Base-by-base conservation (phyloP, 2,329 filamentous ascomycete genomes). In the Cytospora piceicola region DNA sequence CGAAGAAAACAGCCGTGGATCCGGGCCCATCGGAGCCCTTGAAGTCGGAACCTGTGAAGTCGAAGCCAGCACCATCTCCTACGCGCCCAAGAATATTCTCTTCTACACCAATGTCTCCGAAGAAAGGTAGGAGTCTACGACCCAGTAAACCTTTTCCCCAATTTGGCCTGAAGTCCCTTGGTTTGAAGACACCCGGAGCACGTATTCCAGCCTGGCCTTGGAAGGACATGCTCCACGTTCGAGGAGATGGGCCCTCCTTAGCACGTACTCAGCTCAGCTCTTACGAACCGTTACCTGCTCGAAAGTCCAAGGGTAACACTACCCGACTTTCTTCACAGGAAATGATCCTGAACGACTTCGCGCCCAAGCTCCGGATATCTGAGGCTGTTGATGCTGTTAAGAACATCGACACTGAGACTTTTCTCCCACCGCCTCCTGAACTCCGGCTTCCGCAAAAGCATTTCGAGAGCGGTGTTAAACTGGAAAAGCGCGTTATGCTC, bases 171-270 rank as follows among this genome's bases (percentile, higher is more conserved):
- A 82, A 77, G 63, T 78, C 79, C 5, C 71, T 75, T 3, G 80
- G 78, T 0, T 72, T 86, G 5, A 92, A 86, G 71, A 81, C 90
- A n/a, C 86, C 88, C 0, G 91, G 90, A 2, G 82, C 88, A 11
- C 79, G 81, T 68, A 82, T 91, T 62, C 85, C 91, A 4, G 81
- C 86, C n/a, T 95, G 91, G 89, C 92, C 92, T 46, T 83, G 85
- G 58, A 82, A 83, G 68, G 89, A 81, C 8, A 87, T 86, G 73
- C 77, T 82, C 0, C 90, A 93, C 74, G 77, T 93, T 52, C 84
- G 88, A 63, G 88, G 84, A 30, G 70, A 70, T 30, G 68, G 66
- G 1, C 20, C 54, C 11, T 32, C 20, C 2, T 32, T 49, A 20
- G 42, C 17, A 39, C 9, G 27, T 9, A 32, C 53, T 11, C 27